Percentiles rank a stretch among this genome's conserved stretches.
Conservation (phyloP, 306 rosid genomes). For the Quillaja saponaria region DNA sequence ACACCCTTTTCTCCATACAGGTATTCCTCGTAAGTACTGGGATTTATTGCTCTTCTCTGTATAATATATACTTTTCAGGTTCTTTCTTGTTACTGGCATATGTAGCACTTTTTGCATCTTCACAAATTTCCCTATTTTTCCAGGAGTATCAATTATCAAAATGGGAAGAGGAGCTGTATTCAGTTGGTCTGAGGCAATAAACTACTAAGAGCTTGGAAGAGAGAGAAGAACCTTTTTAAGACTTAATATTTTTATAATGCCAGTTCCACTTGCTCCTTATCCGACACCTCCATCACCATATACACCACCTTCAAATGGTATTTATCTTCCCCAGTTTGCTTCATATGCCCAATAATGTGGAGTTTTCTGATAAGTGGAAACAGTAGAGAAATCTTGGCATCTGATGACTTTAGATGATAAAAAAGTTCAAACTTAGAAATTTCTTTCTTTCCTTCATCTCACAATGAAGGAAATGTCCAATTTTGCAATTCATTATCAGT, state of each 20-base stretch:
- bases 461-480: constrained; percentile 1
- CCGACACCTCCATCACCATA: constrained; percentile 78
- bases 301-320: constrained; percentile 83
- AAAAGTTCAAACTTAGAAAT: constrained; percentile 27
- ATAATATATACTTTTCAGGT: constrained; percentile 20
- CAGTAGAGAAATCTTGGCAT: constrained; percentile 22
- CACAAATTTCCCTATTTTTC: constrained; percentile 31
- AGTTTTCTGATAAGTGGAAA: constrained; percentile 15
- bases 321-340: constrained; percentile 38
- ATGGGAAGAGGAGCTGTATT: constrained; percentile 43
- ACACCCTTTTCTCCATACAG: constrained; percentile 22
- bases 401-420: constrained; percentile 18
- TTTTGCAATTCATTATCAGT: background rate
- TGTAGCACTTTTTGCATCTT: constrained; percentile 19
- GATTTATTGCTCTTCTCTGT: background rate
- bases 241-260: constrained; percentile 57
- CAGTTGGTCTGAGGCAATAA: constrained; percentile 26
- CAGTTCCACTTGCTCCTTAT: constrained; percentile 99
- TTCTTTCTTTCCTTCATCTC: background rate
- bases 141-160: constrained; percentile 46
- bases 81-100: constrained; percentile 23
- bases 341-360: constrained; percentile 27
- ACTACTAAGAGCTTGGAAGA: constrained; percentile 43
- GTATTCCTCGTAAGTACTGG: constrained; percentile 4
- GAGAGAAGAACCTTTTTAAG: constrained; percentile 28